Evolutionary conservation across 768 basidiomycete species (phyloP).

Genomic region (Pleurotus salmoneostramineus): DNA sequence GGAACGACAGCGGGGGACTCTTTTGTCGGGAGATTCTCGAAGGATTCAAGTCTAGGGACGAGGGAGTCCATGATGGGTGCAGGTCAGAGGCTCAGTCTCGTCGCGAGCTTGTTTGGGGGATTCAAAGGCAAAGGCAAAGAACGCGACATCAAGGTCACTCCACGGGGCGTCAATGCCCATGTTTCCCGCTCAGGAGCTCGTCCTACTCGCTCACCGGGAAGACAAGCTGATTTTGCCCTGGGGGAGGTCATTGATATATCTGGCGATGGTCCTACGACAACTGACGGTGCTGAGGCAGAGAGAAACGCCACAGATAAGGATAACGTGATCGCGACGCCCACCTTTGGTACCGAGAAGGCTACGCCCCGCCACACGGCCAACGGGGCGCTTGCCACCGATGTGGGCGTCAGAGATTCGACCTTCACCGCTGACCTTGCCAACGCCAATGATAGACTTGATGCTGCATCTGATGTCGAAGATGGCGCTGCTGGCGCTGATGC

Average conservation of each 20-base stretch:
- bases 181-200: too few species aligned
- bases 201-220: background rate
- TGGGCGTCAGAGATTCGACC: background rate
- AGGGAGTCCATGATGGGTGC: background rate
- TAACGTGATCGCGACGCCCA: background rate
- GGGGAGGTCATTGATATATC: background rate
- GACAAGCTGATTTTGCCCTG: background rate
- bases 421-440: background rate
- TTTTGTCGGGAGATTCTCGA: background rate
- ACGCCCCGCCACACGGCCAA: background rate
- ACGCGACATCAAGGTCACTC: background rate
- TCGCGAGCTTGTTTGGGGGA: constrained; percentile 9
- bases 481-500: background rate
- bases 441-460: constrained; percentile 10
- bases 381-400: background rate
- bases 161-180: background rate
- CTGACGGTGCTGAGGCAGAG: background rate
- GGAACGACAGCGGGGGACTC: background rate
- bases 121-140: constrained; percentile 3
- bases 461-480: background rate
- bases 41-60: background rate
- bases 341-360: background rate
- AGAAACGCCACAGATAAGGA: background rate
- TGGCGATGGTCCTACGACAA: background rate
- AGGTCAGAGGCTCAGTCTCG: background rate